Conservation (phyloP, 345 rosid species). For the Corchorus olitorius region DNA sequence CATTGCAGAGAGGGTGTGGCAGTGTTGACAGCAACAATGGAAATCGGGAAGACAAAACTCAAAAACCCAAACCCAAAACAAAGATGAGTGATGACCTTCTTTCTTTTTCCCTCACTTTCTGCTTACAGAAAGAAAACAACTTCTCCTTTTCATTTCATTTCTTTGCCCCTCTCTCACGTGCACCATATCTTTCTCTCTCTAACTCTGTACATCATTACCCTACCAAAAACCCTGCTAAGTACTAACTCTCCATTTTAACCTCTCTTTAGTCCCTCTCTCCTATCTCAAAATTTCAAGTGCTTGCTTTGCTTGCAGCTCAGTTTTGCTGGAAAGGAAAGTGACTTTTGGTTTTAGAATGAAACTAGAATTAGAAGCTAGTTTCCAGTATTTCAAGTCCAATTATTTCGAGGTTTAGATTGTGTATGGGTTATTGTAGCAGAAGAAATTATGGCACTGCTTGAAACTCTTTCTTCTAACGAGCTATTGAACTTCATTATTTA, state of each 20-base stretch:
- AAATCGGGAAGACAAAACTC: slow-evolving; percentile 28
- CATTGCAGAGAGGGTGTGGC: slow-evolving; percentile 31
- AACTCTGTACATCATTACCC: background rate
- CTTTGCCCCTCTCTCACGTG: slow-evolving; percentile 47
- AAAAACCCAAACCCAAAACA: slow-evolving; percentile 10
- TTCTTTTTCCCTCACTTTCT: slow-evolving; percentile 26
- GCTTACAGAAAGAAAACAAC: slow-evolving; percentile 26
- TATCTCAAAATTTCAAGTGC: slow-evolving; percentile 14
- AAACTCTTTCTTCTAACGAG: slow-evolving; percentile 70
- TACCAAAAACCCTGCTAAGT: background rate
- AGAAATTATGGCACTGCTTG: slow-evolving; percentile 46
- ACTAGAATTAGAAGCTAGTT: background rate
- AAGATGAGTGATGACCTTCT: background rate
- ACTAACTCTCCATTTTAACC: slow-evolving; percentile 1
- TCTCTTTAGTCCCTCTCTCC: background rate
- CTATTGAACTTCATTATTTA: slow-evolving; percentile 61
- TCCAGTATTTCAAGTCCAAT: background rate
- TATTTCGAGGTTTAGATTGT: background rate
- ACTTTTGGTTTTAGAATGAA: slow-evolving; percentile 4
- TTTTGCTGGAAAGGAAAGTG: background rate
- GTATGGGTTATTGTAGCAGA: background rate
- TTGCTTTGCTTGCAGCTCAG: background rate
- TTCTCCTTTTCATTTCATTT: slow-evolving; percentile 14
- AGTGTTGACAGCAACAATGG: slow-evolving; percentile 30
- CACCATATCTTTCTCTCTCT: slow-evolving; percentile 22